These are phyloP conservation scores for Periconia sp. DNA, from an alignment of 2,329 filamentous ascomycete species.

Conservation along the genomic window DNA sequence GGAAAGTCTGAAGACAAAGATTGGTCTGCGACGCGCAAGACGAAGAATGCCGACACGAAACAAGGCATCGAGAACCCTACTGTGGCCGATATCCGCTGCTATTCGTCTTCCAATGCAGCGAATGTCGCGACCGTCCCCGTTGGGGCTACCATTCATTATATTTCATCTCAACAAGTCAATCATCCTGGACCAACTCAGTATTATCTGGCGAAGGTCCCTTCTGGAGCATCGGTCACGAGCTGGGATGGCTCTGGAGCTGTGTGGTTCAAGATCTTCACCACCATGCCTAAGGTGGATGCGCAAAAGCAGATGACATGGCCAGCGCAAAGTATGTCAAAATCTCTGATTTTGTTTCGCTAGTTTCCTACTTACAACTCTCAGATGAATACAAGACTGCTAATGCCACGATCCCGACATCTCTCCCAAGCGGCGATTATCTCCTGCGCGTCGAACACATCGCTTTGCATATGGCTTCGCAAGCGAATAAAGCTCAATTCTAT, in stretches of 20 bases:
- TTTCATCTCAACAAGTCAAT: constrained; percentile 39
- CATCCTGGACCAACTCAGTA: constrained; percentile 39
- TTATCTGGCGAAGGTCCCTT: constrained; percentile 36
- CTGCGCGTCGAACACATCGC: constrained; percentile 48
- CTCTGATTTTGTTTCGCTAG: background rate
- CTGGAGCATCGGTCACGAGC: constrained; percentile 23
- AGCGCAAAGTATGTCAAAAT: constrained; percentile 28
- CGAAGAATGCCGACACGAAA: constrained; percentile 37
- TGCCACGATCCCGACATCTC: constrained; percentile 41
- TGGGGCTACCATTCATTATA: constrained; percentile 33
- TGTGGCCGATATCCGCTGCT: constrained; percentile 36
- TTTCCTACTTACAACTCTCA: constrained; percentile 6
- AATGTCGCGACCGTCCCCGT: constrained; percentile 29
- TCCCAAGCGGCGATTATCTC: constrained; percentile 48
- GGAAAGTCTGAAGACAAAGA: constrained; percentile 31
- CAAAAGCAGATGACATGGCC: constrained; percentile 39
- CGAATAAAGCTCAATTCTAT: constrained; percentile 46
- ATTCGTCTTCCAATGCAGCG: constrained; percentile 25
- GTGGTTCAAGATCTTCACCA: constrained; percentile 37
- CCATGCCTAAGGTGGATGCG: constrained; percentile 30
- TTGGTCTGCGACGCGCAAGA: constrained; percentile 30
- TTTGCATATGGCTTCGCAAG: constrained; percentile 40
- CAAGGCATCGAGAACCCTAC: constrained; percentile 38
- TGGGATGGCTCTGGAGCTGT: constrained; percentile 35
- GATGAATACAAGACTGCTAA: constrained; percentile 39